A percentile compares a stretch with the other conserved stretches of the same genome.
phyloP scores from a whole-genome alignment of 169 alveolate species.

The Cyclospora cayetanensis region DNA sequence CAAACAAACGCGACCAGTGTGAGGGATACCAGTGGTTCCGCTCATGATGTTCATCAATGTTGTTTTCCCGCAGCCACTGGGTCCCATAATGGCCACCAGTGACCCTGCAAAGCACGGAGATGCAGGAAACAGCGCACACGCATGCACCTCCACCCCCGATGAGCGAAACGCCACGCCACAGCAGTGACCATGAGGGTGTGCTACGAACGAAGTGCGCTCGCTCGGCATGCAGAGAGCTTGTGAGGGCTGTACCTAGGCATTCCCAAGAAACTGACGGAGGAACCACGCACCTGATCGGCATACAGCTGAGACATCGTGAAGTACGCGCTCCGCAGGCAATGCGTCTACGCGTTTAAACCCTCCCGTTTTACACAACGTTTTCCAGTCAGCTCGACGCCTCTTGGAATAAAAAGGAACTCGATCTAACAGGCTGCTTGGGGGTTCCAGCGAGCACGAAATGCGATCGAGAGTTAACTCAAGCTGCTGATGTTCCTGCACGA shows the following conservation, averaged over 20 bases:
- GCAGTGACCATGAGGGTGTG: too few species aligned
- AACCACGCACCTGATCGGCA: neutral
- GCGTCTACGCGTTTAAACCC: neutral
- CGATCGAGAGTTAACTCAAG: constrained; percentile 1
- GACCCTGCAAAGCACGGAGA: constrained; percentile 22
- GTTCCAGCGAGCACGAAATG: constrained; percentile 8
- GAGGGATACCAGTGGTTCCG: neutral
- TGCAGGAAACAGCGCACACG: too few species aligned
- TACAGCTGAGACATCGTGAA: constrained; percentile 21
- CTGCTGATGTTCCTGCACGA: neutral
- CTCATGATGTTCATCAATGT: constrained; percentile 43
- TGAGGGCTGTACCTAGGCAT: neutral
- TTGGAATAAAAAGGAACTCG: neutral
- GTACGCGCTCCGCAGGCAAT: neutral
- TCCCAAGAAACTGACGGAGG: too few species aligned
- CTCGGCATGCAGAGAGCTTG: neutral
- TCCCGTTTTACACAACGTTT: neutral
- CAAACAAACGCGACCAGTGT: constrained; percentile 6
- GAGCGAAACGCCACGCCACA: too few species aligned
- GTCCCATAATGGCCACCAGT: constrained; percentile 59
- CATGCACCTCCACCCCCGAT: too few species aligned
- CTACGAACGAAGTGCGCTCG: too few species aligned
- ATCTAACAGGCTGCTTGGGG: neutral
- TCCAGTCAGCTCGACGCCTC: neutral
- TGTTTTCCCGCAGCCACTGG: constrained; percentile 62